These are phyloP conservation scores for Lophiostoma macrostomum DNA, from an alignment of 495 filamentous ascomycete species.

Conservation along the genomic window DNA sequence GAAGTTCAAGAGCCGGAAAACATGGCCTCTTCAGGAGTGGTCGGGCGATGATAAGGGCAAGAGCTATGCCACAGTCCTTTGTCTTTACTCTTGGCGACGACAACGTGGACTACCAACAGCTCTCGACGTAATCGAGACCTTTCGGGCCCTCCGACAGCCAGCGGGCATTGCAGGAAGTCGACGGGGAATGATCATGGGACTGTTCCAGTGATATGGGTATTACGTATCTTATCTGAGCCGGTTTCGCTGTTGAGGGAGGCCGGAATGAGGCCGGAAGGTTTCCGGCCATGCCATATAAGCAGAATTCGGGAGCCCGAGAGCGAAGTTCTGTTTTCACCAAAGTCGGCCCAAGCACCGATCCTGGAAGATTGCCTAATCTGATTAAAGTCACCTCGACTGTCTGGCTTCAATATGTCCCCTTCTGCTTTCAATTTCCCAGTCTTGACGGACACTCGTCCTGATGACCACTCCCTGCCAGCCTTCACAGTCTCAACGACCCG, in stretches of 20 bases:
- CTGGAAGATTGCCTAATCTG: not conserved
- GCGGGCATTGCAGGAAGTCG: conserved; percentile 19
- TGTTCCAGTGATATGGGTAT: conserved; percentile 22
- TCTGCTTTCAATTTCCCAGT: conserved; percentile 45
- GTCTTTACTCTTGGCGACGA: conserved; percentile 22
- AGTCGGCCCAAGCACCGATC: not conserved
- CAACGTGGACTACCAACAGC: not conserved
- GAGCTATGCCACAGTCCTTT: conserved; percentile 12
- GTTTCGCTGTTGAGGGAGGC: conserved; percentile 41
- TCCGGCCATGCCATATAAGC: conserved; percentile 56
- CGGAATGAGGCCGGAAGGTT: conserved; percentile 48
- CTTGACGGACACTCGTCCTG: conserved; percentile 57
- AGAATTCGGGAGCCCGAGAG: conserved; percentile 10
- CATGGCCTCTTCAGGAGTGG: not conserved
- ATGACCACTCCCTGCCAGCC: conserved; percentile 57
- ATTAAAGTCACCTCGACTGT: not conserved
- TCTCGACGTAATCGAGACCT: too few species aligned
- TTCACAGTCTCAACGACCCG: conserved; percentile 85
- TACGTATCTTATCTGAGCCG: conserved; percentile 27
- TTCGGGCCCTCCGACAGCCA: not conserved
- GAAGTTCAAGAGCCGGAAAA: conserved; percentile 3
- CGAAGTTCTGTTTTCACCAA: not conserved
- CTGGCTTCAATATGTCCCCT: conserved; percentile 32
- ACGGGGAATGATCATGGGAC: conserved; percentile 4
- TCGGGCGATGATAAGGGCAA: conserved; percentile 3